phyloP scores from a whole-genome alignment of 2,329 filamentous ascomycete species.

The Niveomyces coronatus region DNA sequence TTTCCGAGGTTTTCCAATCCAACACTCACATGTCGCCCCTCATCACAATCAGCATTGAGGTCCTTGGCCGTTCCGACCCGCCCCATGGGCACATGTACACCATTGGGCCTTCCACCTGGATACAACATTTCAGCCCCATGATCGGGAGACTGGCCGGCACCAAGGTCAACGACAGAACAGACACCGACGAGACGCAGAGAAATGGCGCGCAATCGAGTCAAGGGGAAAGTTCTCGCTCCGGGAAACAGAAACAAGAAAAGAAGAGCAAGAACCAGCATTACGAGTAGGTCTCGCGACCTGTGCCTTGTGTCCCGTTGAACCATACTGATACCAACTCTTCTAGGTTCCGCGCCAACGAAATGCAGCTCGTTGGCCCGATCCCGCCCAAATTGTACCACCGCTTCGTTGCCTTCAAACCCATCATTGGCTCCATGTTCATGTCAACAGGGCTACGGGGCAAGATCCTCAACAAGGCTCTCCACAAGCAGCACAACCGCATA shows the following conservation, averaged over 20 bases:
- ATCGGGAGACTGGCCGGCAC: slow-evolving; percentile 72
- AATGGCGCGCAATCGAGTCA: slow-evolving; percentile 20
- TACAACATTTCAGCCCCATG: slow-evolving; percentile 80
- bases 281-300: slow-evolving; percentile 43
- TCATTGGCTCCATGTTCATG: slow-evolving; percentile 83
- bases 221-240: slow-evolving; percentile 24
- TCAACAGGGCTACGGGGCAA: slow-evolving; percentile 66
- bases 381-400: slow-evolving; percentile 76
- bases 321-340: neutral
- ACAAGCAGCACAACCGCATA: slow-evolving; percentile 79
- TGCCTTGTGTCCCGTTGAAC: neutral
- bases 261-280: slow-evolving; percentile 51
- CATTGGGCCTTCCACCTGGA: slow-evolving; percentile 62
- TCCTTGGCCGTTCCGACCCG: slow-evolving; percentile 65
- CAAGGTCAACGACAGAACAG: slow-evolving; percentile 42
- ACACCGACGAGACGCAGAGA: slow-evolving; percentile 26
- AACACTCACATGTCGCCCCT: slow-evolving; percentile 58
- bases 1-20: slow-evolving; percentile 51
- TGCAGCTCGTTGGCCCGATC: slow-evolving; percentile 77
- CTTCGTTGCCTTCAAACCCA: slow-evolving; percentile 85
- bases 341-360: slow-evolving; percentile 87
- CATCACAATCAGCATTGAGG: slow-evolving; percentile 62
- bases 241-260: slow-evolving; percentile 39
- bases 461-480: slow-evolving; percentile 73
- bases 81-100: slow-evolving; percentile 67